phyloP scores from a whole-genome alignment of 371 early-diverging fungal species.

The Massospora cicadina region DNA sequence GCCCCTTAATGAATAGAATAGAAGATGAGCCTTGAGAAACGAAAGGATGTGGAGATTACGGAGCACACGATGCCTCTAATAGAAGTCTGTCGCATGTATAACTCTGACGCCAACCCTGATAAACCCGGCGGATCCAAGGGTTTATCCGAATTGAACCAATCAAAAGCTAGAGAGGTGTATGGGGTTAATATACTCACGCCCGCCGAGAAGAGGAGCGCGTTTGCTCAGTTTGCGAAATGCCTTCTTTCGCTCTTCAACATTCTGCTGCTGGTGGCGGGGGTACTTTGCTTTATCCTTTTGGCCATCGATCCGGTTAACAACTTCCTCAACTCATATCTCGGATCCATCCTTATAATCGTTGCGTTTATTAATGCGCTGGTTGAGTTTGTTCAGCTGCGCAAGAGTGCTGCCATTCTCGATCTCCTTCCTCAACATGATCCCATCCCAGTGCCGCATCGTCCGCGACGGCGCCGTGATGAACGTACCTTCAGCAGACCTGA shows the following conservation, averaged over 20 bases:
- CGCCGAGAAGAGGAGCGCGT: conserved; percentile 54
- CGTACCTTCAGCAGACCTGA: conserved; percentile 47
- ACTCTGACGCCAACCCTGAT: conserved; percentile 27
- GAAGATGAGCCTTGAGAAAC: background rate
- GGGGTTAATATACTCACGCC: conserved; percentile 79
- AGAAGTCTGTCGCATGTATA: conserved; percentile 37
- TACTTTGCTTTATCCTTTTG: conserved; percentile 55
- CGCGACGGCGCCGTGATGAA: conserved; percentile 48
- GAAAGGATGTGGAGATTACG: background rate
- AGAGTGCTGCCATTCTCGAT: conserved; percentile 63
- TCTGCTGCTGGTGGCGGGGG: conserved; percentile 63
- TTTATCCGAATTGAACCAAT: conserved; percentile 38
- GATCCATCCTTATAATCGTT: conserved; percentile 70
- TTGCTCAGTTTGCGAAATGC: conserved; percentile 51
- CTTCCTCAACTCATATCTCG: conserved; percentile 63
- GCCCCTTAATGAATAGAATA: no score
- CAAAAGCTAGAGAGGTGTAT: conserved; percentile 31
- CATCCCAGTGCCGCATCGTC: conserved; percentile 50
- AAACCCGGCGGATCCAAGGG: conserved; percentile 51
- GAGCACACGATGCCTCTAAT: conserved; percentile 62
- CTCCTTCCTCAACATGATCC: conserved; percentile 82
- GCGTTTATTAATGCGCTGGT: conserved; percentile 79
- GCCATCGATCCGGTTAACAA: conserved; percentile 48
- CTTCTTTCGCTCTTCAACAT: conserved; percentile 66
- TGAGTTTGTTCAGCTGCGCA: conserved; percentile 80